Percentiles rank a stretch among this genome's conserved stretches.
Evolutionary conservation across 2,329 filamentous ascomycete genomes (phyloP).

Genomic region (Neopestalotiopsis sp.): DNA sequence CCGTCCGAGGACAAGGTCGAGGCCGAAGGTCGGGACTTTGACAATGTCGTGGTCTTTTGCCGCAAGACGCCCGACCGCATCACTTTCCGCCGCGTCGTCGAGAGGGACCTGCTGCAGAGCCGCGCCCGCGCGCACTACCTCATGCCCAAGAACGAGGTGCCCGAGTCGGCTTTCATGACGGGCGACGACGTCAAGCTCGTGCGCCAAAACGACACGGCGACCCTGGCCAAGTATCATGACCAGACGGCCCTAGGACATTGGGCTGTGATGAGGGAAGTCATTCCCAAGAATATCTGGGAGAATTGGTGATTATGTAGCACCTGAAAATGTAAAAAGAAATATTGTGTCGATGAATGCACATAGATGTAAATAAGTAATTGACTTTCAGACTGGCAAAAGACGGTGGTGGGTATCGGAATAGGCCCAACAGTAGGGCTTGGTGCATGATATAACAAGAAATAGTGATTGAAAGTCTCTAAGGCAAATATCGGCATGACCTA

Average conservation of each 20-base stretch:
- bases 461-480: too few species aligned
- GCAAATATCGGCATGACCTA: too few species aligned
- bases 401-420: too few species aligned
- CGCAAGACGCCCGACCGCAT: conserved; percentile 63
- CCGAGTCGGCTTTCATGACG: conserved; percentile 53
- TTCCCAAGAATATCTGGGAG: conserved; percentile 84
- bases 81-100: conserved; percentile 69
- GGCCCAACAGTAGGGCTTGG: too few species aligned
- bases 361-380: background rate
- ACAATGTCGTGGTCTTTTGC: conserved; percentile 97
- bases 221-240: conserved; percentile 74
- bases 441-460: too few species aligned
- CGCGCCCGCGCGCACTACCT: conserved; percentile 73
- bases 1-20: conserved; percentile 54
- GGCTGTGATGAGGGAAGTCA: conserved; percentile 85
- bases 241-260: conserved; percentile 85
- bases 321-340: background rate
- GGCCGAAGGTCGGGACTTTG: conserved; percentile 71
- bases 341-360: background rate
- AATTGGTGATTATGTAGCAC: conserved; percentile 67
- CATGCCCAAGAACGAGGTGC: conserved; percentile 74
- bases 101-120: conserved; percentile 75
- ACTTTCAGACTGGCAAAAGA: background rate
- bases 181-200: conserved; percentile 59
- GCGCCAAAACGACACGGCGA: conserved; percentile 65